Base-by-base conservation (phyloP, 2,329 filamentous ascomycete genomes). In the Calonectria montana region DNA sequence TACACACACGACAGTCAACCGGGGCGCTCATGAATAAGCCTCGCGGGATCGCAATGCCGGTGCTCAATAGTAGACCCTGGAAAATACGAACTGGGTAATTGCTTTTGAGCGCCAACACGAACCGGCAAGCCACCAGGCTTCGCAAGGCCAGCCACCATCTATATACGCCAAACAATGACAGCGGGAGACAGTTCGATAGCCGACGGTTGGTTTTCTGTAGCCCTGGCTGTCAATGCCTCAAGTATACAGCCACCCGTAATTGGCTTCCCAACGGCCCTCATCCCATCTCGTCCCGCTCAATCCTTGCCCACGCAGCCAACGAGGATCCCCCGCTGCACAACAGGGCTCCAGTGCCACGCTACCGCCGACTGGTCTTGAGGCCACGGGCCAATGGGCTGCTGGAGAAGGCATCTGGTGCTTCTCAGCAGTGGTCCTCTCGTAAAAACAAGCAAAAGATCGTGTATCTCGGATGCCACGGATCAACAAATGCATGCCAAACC, bases 241-340 rank as follows among this genome's bases (percentile, higher is more conserved):
- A 37, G 39, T 62, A 62, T 43, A 62, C 57, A 31, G 37, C 57
- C 25, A 37, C 57, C 57, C 39, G 37, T 47, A 27, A 67, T 59
- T 67, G 50, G 64, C 29, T 59, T 31, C 64, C 64, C 29, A 9
- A 16, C 8, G 25, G 57, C 57, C 23, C 21, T 31, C 48, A 45
- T 57, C 64, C n/a, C 39, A 21, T 47, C 18, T 41, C 62, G 45
- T 41, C 62, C 35, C 62, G 45, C 37, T 13, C 27, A 23, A 25
- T 23, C 50, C 53, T 5, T 59, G 62, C 50, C n/a, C 37, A 27
- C 25, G 23, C 23, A 25, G 23, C 31, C 50, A 41, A 43, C 57
- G 37, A 45, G 39, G 57, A 62, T 65, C 62, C 45, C 62, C 61
- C 39, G 41, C 45, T 50, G 62, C 62, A 25, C 45, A 45, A 12